These are phyloP conservation scores for Ceratocystiopsis sp. DNA, from an alignment of 2,329 filamentous ascomycete species.

Conservation along the genomic window DNA sequence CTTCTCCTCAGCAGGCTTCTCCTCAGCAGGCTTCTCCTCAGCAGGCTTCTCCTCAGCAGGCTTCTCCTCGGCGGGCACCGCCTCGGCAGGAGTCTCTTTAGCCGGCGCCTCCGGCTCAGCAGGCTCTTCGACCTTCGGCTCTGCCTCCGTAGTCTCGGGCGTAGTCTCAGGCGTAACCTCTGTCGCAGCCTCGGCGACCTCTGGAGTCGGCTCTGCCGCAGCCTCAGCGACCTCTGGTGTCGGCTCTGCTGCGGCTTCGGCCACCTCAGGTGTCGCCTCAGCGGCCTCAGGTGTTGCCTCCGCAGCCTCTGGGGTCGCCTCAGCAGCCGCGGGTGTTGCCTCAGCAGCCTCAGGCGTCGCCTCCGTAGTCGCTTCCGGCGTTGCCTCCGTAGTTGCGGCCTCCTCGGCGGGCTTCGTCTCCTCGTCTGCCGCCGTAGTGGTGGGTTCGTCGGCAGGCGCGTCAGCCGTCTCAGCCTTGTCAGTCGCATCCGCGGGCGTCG, in stretches of 20 bases:
- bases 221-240: too few species aligned
- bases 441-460: neutral
- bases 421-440: neutral
- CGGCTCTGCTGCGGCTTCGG: neutral
- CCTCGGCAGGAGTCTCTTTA: too few species aligned
- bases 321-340: constrained; percentile 3
- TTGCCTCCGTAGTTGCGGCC: constrained; percentile 5
- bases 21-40: too few species aligned
- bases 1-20: too few species aligned
- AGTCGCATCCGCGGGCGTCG: too few species aligned
- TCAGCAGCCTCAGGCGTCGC: constrained; percentile 1
- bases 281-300: too few species aligned
- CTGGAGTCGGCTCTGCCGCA: too few species aligned
- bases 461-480: neutral
- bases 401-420: neutral
- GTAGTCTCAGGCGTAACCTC: neutral
- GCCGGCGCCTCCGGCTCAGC: neutral
- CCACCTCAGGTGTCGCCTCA: neutral
- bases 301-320: neutral
- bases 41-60: too few species aligned
- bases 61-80: too few species aligned
- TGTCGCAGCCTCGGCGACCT: neutral
- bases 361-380: neutral
- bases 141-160: neutral
- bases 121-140: neutral